These are phyloP conservation scores for Cystobasidium onofrii DNA, from an alignment of 768 basidiomycete species.

Conservation along the genomic window DNA sequence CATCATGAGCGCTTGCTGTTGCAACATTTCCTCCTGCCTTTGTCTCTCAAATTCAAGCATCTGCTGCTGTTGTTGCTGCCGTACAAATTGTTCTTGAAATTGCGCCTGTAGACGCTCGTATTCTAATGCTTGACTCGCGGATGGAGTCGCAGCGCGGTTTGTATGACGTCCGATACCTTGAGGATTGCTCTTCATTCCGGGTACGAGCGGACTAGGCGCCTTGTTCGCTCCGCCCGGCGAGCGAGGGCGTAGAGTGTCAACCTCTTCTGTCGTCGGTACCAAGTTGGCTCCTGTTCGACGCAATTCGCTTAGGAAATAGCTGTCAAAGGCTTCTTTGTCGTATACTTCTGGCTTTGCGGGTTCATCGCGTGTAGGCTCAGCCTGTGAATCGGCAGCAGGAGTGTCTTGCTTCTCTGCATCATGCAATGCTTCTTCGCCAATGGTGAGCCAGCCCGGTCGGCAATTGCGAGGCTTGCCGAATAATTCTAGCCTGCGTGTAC, in stretches of 20 bases:
- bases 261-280: slow-evolving; percentile 50
- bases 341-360: slow-evolving; percentile 44
- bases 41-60: background rate
- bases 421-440: slow-evolving; percentile 41
- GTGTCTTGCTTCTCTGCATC: slow-evolving; percentile 55
- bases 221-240: slow-evolving; percentile 51
- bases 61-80: slow-evolving; percentile 5
- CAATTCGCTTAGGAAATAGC: background rate
- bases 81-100: background rate
- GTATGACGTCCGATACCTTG: slow-evolving; percentile 29
- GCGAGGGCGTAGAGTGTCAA: slow-evolving; percentile 75
- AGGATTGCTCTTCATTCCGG: slow-evolving; percentile 29
- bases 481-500: slow-evolving; percentile 78
- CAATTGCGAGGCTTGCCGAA: slow-evolving; percentile 63
- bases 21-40: slow-evolving; percentile 6
- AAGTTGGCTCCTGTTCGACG: background rate
- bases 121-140: slow-evolving; percentile 17
- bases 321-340: slow-evolving; percentile 31
- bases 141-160: slow-evolving; percentile 22
- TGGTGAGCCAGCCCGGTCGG: slow-evolving; percentile 88
- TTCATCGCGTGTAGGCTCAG: slow-evolving; percentile 44
- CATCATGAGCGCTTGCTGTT: slow-evolving; percentile 2
- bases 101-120: slow-evolving; percentile 9
- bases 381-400: too few relatives aligned
- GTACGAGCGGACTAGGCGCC: background rate